Percentiles rank a stretch among this genome's conserved stretches.
phyloP scores from a whole-genome alignment of 108 stramenopile genomes.

The Pinguiococcus pyrenoidosus region DNA sequence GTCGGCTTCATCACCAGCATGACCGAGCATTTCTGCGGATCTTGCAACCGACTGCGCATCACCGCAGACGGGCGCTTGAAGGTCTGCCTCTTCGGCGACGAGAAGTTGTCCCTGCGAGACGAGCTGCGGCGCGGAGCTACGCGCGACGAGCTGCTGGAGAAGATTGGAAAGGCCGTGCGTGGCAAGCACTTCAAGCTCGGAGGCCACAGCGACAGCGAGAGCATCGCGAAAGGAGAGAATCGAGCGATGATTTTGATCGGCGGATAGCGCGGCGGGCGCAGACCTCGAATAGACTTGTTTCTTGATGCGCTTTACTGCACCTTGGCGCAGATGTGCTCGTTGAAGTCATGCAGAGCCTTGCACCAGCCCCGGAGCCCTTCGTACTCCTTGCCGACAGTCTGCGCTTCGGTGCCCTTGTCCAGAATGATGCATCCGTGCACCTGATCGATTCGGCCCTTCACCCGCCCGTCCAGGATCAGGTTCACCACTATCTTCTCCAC shows the following conservation, averaged over 20 bases:
- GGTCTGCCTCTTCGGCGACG: slow-evolving; percentile 80
- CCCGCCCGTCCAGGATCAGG: slow-evolving; percentile 28
- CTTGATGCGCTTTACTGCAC: no score
- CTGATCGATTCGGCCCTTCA: slow-evolving; percentile 34
- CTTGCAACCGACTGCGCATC: slow-evolving; percentile 92
- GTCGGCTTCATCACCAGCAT: slow-evolving; percentile 98
- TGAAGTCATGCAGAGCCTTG: no score
- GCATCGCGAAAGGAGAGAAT: slow-evolving; percentile 58
- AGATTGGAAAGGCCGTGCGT: slow-evolving; percentile 57
- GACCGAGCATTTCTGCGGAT: slow-evolving; percentile 88
- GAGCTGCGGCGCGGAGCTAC: slow-evolving; percentile 44
- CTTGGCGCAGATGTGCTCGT: no score
- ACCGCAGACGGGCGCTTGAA: slow-evolving; percentile 94
- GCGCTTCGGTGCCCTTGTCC: slow-evolving; percentile 5
- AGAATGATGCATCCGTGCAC: slow-evolving; percentile 19
- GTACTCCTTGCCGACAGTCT: slow-evolving; percentile 9
- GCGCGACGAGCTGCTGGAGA: slow-evolving; percentile 43
- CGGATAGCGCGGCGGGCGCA: slow-evolving; percentile 36
- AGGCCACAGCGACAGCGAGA: slow-evolving; percentile 64
- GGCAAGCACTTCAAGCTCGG: slow-evolving; percentile 70
- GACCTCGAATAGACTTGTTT: no score
- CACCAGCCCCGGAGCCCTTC: no score
- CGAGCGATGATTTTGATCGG: slow-evolving; percentile 95
- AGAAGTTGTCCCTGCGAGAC: slow-evolving; percentile 71
- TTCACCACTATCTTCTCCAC: slow-evolving; percentile 34